phyloP scores from a whole-genome alignment of 352 stramenopile genomes.

The Phytophthora niederhauseri region DNA sequence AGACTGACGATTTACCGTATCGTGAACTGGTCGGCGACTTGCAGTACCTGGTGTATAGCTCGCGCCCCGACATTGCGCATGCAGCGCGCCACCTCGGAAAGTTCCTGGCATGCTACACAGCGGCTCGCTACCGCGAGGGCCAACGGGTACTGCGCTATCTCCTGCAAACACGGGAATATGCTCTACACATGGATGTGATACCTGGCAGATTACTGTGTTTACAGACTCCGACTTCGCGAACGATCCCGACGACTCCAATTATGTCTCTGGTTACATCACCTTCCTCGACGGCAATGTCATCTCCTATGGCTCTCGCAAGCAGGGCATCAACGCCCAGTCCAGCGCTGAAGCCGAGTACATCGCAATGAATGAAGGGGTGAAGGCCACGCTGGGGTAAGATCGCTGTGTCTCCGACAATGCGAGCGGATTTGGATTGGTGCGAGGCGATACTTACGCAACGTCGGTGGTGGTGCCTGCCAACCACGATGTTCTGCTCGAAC shows the following conservation, averaged over 20 bases:
- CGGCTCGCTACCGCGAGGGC: neutral
- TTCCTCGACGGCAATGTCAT: slow-evolving; percentile 28
- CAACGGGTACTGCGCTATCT: slow-evolving; percentile 14
- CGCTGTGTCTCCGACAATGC: too few species aligned
- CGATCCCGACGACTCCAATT: neutral
- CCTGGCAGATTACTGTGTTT: slow-evolving; percentile 1
- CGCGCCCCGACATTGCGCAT: slow-evolving; percentile 15
- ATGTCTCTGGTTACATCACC: slow-evolving; percentile 22
- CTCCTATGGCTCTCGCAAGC: slow-evolving; percentile 34
- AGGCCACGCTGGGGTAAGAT: too few species aligned
- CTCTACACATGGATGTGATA: slow-evolving; percentile 10
- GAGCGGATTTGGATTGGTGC: too few species aligned
- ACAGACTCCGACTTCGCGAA: slow-evolving; percentile 10
- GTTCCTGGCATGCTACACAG: slow-evolving; percentile 5
- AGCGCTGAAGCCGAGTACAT: slow-evolving; percentile 39
- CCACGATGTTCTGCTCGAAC: too few species aligned
- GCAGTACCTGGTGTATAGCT: slow-evolving; percentile 9
- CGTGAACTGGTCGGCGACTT: neutral
- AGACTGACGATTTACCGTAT: neutral
- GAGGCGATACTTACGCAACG: too few species aligned
- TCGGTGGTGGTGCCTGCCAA: too few species aligned
- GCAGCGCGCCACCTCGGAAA: slow-evolving; percentile 14
- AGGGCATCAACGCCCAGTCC: slow-evolving; percentile 33
- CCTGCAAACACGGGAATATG: slow-evolving; percentile 11
- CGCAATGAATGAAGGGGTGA: slow-evolving; percentile 30